These are phyloP conservation scores for Globisporangium emineosum DNA, from an alignment of 352 stramenopile species.

Conservation along the genomic window DNA sequence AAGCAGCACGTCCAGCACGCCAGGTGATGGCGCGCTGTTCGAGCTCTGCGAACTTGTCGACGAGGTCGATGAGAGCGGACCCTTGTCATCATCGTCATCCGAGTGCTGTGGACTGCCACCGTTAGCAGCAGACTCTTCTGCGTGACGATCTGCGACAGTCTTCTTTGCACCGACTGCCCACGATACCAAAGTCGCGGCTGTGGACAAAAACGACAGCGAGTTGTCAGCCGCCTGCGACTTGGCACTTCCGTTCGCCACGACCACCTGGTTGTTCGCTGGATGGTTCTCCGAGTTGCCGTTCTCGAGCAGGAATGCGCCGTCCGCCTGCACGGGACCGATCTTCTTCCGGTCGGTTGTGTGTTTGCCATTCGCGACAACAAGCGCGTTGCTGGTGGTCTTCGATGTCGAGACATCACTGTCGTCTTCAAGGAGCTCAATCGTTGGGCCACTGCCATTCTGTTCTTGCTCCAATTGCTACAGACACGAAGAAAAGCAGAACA, in stretches of 20 bases:
- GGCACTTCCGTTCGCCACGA: conserved; percentile 32
- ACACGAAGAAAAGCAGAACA: conserved; percentile 5
- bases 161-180: conserved; percentile 64
- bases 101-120: conserved; percentile 60
- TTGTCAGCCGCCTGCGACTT: conserved; percentile 9
- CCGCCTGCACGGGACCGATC: conserved; percentile 8
- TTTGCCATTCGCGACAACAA: conserved; percentile 23
- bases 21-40: conserved; percentile 47
- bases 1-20: conserved; percentile 72
- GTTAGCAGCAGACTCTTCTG: conserved; percentile 16
- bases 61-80: conserved; percentile 46
- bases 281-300: conserved; percentile 33
- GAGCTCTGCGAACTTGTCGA: conserved; percentile 55
- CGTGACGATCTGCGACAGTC: conserved; percentile 14
- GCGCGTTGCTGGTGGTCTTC: conserved; percentile 27
- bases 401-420: conserved; percentile 19
- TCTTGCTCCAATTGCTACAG: conserved; percentile 24
- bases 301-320: conserved; percentile 29
- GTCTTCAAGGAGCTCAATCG: conserved; percentile 49
- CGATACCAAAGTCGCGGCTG: conserved; percentile 52
- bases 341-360: conserved; percentile 12
- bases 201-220: conserved; percentile 33
- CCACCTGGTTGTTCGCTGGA: conserved; percentile 35
- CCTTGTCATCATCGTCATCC: conserved; percentile 61
- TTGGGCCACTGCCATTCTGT: conserved; percentile 24